phyloP scores from a whole-genome alignment of 116 monocot species.

The Iris pallida region DNA sequence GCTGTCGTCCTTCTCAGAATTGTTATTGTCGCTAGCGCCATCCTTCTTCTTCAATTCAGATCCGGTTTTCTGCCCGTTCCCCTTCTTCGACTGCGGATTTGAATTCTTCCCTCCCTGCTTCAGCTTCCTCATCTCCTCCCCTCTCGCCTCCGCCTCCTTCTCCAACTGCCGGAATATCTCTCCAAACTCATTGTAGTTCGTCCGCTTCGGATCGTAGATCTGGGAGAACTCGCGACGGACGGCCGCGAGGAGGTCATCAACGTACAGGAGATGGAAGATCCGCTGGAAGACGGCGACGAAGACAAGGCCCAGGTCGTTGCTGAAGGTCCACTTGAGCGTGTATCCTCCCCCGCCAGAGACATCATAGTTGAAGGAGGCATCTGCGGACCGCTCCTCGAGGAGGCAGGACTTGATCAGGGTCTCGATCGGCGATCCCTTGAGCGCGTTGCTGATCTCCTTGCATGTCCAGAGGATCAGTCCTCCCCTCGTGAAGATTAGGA shows the following conservation, averaged over 20 bases:
- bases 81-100: background rate
- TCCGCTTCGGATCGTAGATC: conserved; percentile 77
- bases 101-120: conserved; percentile 45
- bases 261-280: conserved; percentile 81
- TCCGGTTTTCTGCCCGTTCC: conserved; percentile 35
- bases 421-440: conserved; percentile 88
- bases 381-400: conserved; percentile 93
- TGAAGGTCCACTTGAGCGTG: conserved; percentile 86
- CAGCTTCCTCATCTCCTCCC: conserved; percentile 75
- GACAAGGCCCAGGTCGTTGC: conserved; percentile 91
- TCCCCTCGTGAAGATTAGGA: conserved; percentile 94
- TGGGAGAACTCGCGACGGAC: conserved; percentile 62
- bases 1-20: conserved; percentile 45
- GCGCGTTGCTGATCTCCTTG: conserved; percentile 64
- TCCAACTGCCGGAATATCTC: conserved; percentile 79
- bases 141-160: conserved; percentile 77
- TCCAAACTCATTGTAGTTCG: conserved; percentile 59
- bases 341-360: conserved; percentile 41
- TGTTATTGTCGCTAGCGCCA: conserved; percentile 4
- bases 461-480: conserved; percentile 91
- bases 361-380: conserved; percentile 64
- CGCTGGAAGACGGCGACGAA: conserved; percentile 94
- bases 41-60: conserved; percentile 25
- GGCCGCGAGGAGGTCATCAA: conserved; percentile 76
- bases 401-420: conserved; percentile 89